phyloP scores from a whole-genome alignment of 2,329 filamentous ascomycete genomes.

The Blastomyces parvus region DNA sequence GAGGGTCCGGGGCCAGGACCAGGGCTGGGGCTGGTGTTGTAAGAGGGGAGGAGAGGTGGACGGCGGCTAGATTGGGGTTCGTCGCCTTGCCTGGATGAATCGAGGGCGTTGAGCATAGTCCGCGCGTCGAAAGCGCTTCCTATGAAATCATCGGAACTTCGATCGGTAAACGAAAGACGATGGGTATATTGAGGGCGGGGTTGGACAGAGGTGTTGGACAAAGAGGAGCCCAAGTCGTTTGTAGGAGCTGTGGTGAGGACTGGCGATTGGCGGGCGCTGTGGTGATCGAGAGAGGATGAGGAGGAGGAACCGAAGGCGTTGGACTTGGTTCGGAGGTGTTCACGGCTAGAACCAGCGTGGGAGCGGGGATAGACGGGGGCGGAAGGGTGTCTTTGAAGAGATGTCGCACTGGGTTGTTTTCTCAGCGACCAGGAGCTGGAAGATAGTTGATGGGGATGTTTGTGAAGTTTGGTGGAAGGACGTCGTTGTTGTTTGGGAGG shows the following conservation, averaged over 20 bases:
- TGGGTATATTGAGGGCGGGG: slow-evolving; percentile 26
- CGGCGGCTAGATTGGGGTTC: slow-evolving; percentile 24
- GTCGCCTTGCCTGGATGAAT: slow-evolving; percentile 20
- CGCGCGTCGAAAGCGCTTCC: slow-evolving; percentile 36
- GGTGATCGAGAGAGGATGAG: slow-evolving; percentile 40
- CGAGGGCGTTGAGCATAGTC: slow-evolving; percentile 36
- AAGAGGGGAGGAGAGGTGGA: slow-evolving; percentile 37
- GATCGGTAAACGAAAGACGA: slow-evolving; percentile 30
- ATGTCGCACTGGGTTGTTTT: slow-evolving; percentile 35
- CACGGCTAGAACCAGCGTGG: slow-evolving; percentile 30
- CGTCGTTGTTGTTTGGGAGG: slow-evolving; percentile 18
- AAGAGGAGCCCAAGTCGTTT: slow-evolving; percentile 25
- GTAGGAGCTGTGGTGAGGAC: slow-evolving; percentile 21
- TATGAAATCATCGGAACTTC: slow-evolving; percentile 39
- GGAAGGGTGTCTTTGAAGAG: slow-evolving; percentile 40
- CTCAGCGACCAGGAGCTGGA: slow-evolving; percentile 31
- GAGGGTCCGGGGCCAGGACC: slow-evolving; percentile 47
- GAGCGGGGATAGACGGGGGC: slow-evolving; percentile 38
- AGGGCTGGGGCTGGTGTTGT: slow-evolving; percentile 46
- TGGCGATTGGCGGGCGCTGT: slow-evolving; percentile 34
- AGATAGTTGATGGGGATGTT: slow-evolving; percentile 35
- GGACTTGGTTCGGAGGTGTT: slow-evolving; percentile 38
- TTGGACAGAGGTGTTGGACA: slow-evolving; percentile 22
- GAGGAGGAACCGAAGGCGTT: slow-evolving; percentile 40
- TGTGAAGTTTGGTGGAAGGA: slow-evolving; percentile 36